Conservation (phyloP, 2,329 filamentous ascomycete species). For the Microthyrium microscopicum region DNA sequence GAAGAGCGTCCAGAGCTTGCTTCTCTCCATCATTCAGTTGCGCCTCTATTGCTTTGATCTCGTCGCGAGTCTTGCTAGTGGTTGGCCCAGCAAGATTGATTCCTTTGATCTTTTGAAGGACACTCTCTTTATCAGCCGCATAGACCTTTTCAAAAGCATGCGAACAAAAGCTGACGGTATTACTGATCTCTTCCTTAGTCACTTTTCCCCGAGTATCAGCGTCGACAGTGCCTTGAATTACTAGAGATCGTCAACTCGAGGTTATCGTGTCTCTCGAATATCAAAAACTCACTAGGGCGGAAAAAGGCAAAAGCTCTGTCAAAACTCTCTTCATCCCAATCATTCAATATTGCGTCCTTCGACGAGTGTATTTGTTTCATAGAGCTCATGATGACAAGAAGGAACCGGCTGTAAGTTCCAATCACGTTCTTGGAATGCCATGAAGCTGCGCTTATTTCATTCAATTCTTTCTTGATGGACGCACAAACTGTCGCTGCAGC, state of each 20-base stretch:
- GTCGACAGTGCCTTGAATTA: constrained; percentile 16
- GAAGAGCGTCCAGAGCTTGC: neutral
- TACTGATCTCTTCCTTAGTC: constrained; percentile 12
- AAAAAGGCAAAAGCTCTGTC: constrained; percentile 28
- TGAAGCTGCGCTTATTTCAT: constrained; percentile 16
- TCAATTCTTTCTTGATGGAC: constrained; percentile 20
- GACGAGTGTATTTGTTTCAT: constrained; percentile 24
- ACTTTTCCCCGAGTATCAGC: constrained; percentile 9
- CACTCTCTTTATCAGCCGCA: neutral
- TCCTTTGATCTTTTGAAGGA: neutral
- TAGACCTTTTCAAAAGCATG: neutral
- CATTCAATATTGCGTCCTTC: constrained; percentile 24
- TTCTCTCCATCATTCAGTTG: neutral
- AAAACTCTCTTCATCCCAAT: constrained; percentile 27
- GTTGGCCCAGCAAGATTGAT: neutral
- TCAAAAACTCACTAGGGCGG: constrained; percentile 19
- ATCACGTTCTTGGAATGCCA: constrained; percentile 30
- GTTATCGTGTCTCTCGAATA: neutral
- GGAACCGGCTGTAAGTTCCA: constrained; percentile 32
- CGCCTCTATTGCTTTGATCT: neutral
- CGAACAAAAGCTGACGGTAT: constrained; percentile 10
- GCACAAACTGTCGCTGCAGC: constrained; percentile 30
- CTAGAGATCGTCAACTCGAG: constrained; percentile 6
- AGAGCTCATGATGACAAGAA: constrained; percentile 25
- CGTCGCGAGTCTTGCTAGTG: neutral